Evolutionary conservation across 306 rosid species (phyloP).

Genomic region (Vigna radiata): DNA sequence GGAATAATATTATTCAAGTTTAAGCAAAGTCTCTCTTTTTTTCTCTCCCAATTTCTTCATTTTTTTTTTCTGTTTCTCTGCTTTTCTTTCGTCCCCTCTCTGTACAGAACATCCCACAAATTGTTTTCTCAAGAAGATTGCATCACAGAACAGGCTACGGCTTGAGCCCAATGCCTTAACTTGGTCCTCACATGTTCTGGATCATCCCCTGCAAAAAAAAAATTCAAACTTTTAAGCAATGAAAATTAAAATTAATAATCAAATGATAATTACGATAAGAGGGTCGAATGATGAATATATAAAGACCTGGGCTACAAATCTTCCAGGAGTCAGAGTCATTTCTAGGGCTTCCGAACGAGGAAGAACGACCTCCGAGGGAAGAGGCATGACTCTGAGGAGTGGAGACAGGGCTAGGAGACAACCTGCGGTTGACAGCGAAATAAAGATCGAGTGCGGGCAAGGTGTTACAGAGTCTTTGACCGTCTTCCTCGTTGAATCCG

Average conservation of each 20-base stretch:
- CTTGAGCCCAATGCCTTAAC: conserved; percentile 98
- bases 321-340: conserved; percentile 81
- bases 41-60: not conserved
- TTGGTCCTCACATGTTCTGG: conserved; percentile 83
- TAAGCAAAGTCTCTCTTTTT: not conserved
- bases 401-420: conserved; percentile 71
- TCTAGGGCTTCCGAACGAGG: conserved; percentile 66
- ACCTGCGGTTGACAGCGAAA: conserved; percentile 81
- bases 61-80: not conserved
- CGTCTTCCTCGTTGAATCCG: conserved; percentile 93
- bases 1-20: not conserved
- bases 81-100: not conserved
- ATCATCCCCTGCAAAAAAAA: conserved; percentile 67
- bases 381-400: conserved; percentile 72
- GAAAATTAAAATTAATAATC: not conserved
- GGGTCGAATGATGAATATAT: not conserved
- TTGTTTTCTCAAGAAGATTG: conserved; percentile 55
- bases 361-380: conserved; percentile 60
- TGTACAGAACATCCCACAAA: conserved; percentile 16
- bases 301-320: conserved; percentile 82
- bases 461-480: conserved; percentile 69
- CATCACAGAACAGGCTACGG: conserved; percentile 94
- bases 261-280: not conserved
- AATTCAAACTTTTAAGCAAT: not conserved
- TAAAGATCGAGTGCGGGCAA: conserved; percentile 96